Base-by-base conservation (phyloP, 1,284 basidiomycete genomes). In the Neolentinus lepideus region DNA sequence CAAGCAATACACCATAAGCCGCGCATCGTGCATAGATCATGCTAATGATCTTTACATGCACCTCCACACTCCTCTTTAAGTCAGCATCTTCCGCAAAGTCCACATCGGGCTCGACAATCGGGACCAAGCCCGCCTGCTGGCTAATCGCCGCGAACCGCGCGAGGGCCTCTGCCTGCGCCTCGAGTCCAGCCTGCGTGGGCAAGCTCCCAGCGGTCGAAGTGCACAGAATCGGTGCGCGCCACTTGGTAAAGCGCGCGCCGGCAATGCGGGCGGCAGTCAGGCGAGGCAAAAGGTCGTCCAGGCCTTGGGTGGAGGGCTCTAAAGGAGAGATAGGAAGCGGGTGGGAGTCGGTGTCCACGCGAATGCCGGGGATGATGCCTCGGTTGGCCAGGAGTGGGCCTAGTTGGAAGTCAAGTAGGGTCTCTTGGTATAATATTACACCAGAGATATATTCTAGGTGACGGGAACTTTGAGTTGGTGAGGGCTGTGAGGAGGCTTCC, bases 81-180 rank as follows among this genome's bases (percentile, higher is more conserved):
- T 74, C 70, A 19, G 77, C 75, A 51, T 80, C 77, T 33, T 68
- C 77, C 31, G 67, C 65, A 60, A 80, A 79, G 61, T 80, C 74
- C 19, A 80, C 74, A 61, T 80, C 79, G 2, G 77, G 78, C 60
- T 80, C 78, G 4, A 81, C 72, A 54, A 80, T 76, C 1, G 78
- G 78, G 10, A 79, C 77, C 24, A 81, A 61, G 24, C 77, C 77
- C 2, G 75, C 76, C 62, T 77, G 70, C 59, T 77, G 75, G 59
- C 74, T 77, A 56, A 77, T 71, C 1, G 74, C 71, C 24, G 77
- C 74, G 61, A 75, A 78, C 21, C 72, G 68, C 3, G 74, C 74
- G 21, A 78, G 63, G 31, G 67, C 73, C 58, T 76, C 75, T 27
- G 74, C 76, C 58, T 78, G 76, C 6, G 66, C 68, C 55, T 78